A percentile compares a stretch with the other conserved stretches of the same genome.
Conservation (phyloP, 2,329 filamentous ascomycete genomes). For the Phialocephala subalpina region DNA sequence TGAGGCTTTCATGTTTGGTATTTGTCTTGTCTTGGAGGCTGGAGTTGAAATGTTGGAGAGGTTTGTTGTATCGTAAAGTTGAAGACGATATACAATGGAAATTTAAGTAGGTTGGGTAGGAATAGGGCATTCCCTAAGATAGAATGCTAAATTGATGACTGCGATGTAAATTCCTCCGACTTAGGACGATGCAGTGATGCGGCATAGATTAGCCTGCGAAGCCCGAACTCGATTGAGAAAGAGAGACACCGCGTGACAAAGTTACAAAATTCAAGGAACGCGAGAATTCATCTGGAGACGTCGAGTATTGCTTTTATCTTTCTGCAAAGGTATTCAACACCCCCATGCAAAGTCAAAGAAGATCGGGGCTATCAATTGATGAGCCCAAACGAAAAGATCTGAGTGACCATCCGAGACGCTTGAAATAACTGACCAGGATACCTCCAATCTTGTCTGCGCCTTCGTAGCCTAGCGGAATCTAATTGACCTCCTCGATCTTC, state of each 20-base stretch:
- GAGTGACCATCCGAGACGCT: constrained; percentile 27
- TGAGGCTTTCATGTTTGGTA: background rate
- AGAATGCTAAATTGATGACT: too few relatives aligned
- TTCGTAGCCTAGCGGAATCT: constrained; percentile 28
- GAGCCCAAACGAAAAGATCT: constrained; percentile 19
- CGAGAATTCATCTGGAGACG: constrained; percentile 12
- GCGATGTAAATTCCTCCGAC: background rate
- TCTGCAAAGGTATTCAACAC: constrained; percentile 23
- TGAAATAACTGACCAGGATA: constrained; percentile 28
- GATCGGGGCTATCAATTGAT: constrained; percentile 21
- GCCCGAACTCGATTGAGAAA: background rate
- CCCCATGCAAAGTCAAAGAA: constrained; percentile 3
- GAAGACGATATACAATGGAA: background rate
- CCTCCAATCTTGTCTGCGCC: constrained; percentile 28
- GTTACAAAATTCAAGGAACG: background rate
- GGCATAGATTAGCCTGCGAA: background rate
- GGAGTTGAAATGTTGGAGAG: background rate
- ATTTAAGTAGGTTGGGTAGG: background rate
- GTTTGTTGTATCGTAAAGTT: background rate
- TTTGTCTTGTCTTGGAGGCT: background rate
- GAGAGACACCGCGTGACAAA: background rate
- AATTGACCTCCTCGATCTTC: constrained; percentile 43
- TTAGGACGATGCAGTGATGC: background rate
- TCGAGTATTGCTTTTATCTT: constrained; percentile 14
- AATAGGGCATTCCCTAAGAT: background rate